phyloP scores from a whole-genome alignment of 164 flowering plant genomes.

The Berberis vulgaris region DNA sequence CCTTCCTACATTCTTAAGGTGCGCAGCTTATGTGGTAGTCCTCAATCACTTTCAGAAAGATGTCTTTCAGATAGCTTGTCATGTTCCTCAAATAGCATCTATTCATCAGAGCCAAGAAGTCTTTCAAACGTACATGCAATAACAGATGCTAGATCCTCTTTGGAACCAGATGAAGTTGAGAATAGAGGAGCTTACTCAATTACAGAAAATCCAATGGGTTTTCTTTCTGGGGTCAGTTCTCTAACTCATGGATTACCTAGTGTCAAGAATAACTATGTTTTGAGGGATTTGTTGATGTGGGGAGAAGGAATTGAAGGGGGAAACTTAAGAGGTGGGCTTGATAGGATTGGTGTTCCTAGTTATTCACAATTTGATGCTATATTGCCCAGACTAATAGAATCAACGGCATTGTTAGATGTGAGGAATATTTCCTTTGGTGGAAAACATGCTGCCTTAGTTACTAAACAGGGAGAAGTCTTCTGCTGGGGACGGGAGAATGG shows the following conservation, averaged over 20 bases:
- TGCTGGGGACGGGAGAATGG: slow-evolving; percentile 62
- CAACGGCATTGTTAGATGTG: slow-evolving; percentile 42
- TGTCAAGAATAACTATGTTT: slow-evolving; percentile 17
- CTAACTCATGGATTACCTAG: slow-evolving; percentile 13
- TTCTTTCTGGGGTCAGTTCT: slow-evolving; percentile 11
- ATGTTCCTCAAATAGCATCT: slow-evolving; percentile 32
- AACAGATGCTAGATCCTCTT: slow-evolving; percentile 13
- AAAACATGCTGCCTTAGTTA: slow-evolving; percentile 58
- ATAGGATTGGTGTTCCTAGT: slow-evolving; percentile 8
- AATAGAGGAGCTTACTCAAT: slow-evolving; percentile 7
- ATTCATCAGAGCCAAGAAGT: slow-evolving; percentile 29
- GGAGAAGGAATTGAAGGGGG: slow-evolving; percentile 52
- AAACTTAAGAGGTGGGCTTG: slow-evolving; percentile 24
- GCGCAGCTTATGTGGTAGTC: slow-evolving; percentile 52
- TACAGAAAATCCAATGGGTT: slow-evolving; percentile 11
- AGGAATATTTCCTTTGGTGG: slow-evolving; percentile 39
- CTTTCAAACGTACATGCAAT: slow-evolving; percentile 18
- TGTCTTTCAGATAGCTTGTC: slow-evolving; percentile 45
- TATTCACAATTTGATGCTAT: slow-evolving; percentile 30
- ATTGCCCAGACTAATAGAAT: slow-evolving; percentile 48
- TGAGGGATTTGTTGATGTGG: slow-evolving; percentile 60
- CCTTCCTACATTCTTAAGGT: slow-evolving; percentile 28
- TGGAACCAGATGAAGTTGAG: slow-evolving; percentile 21
- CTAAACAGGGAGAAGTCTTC: slow-evolving; percentile 58
- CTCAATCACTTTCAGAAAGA: slow-evolving; percentile 39